Evolutionary conservation across 768 basidiomycete species (phyloP).

Genomic region (Neoboletus brunneissimus): DNA sequence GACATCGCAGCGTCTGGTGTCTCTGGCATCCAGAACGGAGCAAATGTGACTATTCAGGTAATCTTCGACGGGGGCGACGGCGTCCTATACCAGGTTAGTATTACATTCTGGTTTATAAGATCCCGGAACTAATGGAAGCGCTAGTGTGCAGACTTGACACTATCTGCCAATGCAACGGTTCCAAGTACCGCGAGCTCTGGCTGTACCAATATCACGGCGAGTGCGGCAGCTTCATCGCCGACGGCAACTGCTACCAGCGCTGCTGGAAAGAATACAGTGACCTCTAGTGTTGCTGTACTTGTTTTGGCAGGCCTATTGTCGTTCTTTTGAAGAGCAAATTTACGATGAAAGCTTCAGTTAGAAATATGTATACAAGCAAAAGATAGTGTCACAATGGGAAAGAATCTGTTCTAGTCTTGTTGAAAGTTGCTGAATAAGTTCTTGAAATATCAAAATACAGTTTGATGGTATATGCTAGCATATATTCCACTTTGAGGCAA

Average conservation of each 20-base stretch:
- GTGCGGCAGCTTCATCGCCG: slow-evolving; percentile 8
- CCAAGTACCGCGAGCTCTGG: slow-evolving; percentile 38
- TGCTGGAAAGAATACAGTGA: slow-evolving; percentile 15
- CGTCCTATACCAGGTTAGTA: slow-evolving; percentile 59
- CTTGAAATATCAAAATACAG: not conserved
- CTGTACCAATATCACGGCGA: slow-evolving; percentile 36
- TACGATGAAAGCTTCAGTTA: not conserved
- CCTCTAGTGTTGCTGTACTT: slow-evolving; percentile 7
- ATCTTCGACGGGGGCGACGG: slow-evolving; percentile 71
- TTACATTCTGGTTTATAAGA: not conserved
- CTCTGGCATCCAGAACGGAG: slow-evolving; percentile 52
- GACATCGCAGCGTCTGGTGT: slow-evolving; percentile 52
- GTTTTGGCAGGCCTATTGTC: slow-evolving; percentile 9
- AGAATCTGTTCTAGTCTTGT: not conserved
- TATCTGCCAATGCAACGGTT: slow-evolving; percentile 52
- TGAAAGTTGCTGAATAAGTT: not conserved
- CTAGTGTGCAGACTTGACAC: slow-evolving; percentile 78
- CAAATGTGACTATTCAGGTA: slow-evolving; percentile 73
- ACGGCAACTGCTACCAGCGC: slow-evolving; percentile 17
- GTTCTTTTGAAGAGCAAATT: slow-evolving; percentile 10
- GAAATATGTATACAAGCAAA: not conserved
- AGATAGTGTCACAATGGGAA: not conserved
- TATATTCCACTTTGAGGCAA: not conserved
- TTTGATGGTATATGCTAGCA: not conserved
- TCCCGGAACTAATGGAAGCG: not conserved